Conservation (phyloP, 2,329 filamentous ascomycete genomes). For the Cercospora sesami region DNA sequence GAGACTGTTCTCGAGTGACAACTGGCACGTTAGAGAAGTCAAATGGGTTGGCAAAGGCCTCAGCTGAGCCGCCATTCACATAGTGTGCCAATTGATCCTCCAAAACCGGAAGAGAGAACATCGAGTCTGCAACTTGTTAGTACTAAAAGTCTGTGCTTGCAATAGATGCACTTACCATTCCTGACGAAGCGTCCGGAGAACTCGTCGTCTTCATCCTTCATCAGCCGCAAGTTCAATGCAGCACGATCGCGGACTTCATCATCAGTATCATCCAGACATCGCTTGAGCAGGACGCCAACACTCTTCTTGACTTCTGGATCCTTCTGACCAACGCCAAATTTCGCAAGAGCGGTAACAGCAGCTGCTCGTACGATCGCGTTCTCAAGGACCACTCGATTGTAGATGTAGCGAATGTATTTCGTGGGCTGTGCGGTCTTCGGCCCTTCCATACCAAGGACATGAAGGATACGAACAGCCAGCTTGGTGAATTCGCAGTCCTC, state of each 20-base stretch:
- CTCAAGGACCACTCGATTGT: slow-evolving; percentile 95
- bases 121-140: slow-evolving; percentile 65
- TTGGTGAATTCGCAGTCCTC: slow-evolving; percentile 99
- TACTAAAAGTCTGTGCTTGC: slow-evolving; percentile 1
- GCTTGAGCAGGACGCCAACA: slow-evolving; percentile 84
- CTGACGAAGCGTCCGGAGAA: slow-evolving; percentile 85
- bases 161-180: slow-evolving; percentile 63
- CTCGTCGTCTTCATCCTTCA: slow-evolving; percentile 81
- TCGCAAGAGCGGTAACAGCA: slow-evolving; percentile 91
- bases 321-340: slow-evolving; percentile 95
- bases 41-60: slow-evolving; percentile 80
- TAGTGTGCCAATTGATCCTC: slow-evolving; percentile 98
- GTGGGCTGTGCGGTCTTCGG: slow-evolving; percentile 94
- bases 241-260: slow-evolving; percentile 97
- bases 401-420: slow-evolving; percentile 99
- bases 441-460: slow-evolving; percentile 90
- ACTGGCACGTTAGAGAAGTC: slow-evolving; percentile 88
- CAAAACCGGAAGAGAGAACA: slow-evolving; percentile 91
- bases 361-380: slow-evolving; percentile 94
- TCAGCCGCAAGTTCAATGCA: slow-evolving; percentile 85
- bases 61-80: slow-evolving; percentile 86
- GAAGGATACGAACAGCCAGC: slow-evolving; percentile 89
- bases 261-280: slow-evolving; percentile 94
- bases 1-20: slow-evolving; percentile 91
- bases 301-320: slow-evolving; percentile 96